Percentiles rank a stretch among this genome's conserved stretches.
These are phyloP conservation scores for Chionographis japonica DNA, from an alignment of 106 monocot genomes.

Conservation along the genomic window DNA sequence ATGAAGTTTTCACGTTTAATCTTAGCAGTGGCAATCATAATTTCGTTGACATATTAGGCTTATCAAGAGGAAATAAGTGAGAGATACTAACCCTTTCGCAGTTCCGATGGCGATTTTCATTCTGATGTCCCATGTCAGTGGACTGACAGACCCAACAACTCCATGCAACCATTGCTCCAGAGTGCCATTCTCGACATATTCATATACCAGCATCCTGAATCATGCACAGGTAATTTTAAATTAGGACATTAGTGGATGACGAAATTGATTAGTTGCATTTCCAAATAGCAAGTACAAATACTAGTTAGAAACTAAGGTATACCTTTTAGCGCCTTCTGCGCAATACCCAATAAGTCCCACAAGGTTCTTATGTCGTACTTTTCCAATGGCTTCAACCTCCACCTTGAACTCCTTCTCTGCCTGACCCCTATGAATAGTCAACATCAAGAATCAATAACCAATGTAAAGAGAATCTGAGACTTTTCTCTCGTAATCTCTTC, in stretches of 20 bases:
- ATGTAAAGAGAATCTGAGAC: not conserved
- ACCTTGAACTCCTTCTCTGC: slow-evolving; percentile 94
- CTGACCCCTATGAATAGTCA: slow-evolving; percentile 54
- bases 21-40: not conserved
- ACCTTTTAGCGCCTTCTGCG: slow-evolving; percentile 75
- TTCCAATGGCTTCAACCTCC: slow-evolving; percentile 92
- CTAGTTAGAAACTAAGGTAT: not conserved
- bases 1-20: too few species aligned
- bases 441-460: not conserved
- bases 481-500: not conserved
- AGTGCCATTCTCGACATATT: slow-evolving; percentile 84
- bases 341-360: slow-evolving; percentile 86
- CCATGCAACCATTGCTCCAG: slow-evolving; percentile 95
- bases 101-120: slow-evolving; percentile 89
- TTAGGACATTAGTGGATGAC: not conserved
- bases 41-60: not conserved
- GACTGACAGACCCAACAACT: slow-evolving; percentile 42
- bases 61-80: not conserved
- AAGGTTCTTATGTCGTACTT: slow-evolving; percentile 89
- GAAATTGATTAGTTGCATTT: not conserved
- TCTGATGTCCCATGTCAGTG: slow-evolving; percentile 77
- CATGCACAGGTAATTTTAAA: not conserved
- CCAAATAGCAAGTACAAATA: not conserved
- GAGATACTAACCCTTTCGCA: slow-evolving; percentile 76
- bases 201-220: slow-evolving; percentile 92